These are phyloP conservation scores for Diddensiella transvaalensis DNA, from an alignment of 805 yeast genomes.

Conservation along the genomic window DNA sequence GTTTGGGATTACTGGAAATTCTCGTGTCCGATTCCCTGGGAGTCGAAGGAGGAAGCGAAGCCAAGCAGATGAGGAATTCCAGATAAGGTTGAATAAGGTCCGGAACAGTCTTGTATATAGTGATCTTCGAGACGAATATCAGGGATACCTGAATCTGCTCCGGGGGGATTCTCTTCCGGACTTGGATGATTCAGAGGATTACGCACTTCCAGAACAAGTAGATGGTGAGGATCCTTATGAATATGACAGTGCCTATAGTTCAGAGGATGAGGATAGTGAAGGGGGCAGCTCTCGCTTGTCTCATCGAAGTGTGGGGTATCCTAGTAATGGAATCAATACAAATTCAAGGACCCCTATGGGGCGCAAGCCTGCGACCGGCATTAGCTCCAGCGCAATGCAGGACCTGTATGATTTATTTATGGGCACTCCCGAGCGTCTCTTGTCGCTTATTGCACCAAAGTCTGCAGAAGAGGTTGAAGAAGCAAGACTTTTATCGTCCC, in stretches of 20 bases:
- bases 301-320: background rate
- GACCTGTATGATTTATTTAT: constrained; percentile 21
- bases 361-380: background rate
- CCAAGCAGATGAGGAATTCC: constrained; percentile 8
- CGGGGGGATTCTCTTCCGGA: constrained; percentile 35
- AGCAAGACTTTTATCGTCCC: constrained; percentile 32
- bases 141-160: constrained; percentile 31
- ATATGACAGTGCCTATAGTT: constrained; percentile 20
- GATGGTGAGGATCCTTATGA: constrained; percentile 17
- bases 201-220: constrained; percentile 17
- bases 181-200: constrained; percentile 37
- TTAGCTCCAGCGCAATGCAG: constrained; percentile 3
- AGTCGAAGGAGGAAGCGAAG: background rate
- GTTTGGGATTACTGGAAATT: constrained; percentile 2
- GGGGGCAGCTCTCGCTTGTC: background rate
- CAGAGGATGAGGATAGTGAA: constrained; percentile 20
- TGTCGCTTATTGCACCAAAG: constrained; percentile 26
- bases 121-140: constrained; percentile 16
- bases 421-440: constrained; percentile 27
- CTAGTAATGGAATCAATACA: background rate
- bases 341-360: background rate
- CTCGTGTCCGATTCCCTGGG: background rate
- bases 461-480: constrained; percentile 28
- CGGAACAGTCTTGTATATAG: constrained; percentile 14
- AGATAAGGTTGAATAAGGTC: constrained; percentile 2